Percentiles rank a stretch among this genome's conserved stretches.
Evolutionary conservation across 768 basidiomycete species (phyloP).

Genomic region (Serendipita vermifera): DNA sequence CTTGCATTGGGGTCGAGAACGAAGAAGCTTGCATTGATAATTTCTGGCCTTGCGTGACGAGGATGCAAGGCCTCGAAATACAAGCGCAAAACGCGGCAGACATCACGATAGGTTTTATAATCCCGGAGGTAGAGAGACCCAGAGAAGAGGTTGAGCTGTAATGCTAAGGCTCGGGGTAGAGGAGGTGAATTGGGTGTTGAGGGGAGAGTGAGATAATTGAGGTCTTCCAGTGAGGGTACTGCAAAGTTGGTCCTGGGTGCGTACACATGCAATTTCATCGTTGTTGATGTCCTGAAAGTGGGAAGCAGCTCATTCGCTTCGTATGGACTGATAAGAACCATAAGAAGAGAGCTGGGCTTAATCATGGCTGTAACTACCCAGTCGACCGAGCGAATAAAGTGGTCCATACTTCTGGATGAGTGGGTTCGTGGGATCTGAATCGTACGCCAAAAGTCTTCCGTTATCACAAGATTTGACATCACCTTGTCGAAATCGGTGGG

Average conservation of each 20-base stretch:
- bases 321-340: slow-evolving; percentile 30
- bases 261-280: slow-evolving; percentile 32
- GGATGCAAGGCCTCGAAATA: slow-evolving; percentile 8
- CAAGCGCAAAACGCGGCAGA: slow-evolving; percentile 30
- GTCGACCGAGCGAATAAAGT: slow-evolving; percentile 29
- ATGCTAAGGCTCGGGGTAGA: slow-evolving; percentile 13
- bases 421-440: slow-evolving; percentile 17
- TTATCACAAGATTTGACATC: slow-evolving; percentile 23
- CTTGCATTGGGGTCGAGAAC: neutral
- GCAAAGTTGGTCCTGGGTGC: slow-evolving; percentile 26
- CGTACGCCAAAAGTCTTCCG: slow-evolving; percentile 27
- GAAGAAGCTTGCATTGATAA: neutral
- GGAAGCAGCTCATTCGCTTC: slow-evolving; percentile 31
- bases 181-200: slow-evolving; percentile 4
- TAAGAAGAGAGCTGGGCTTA: slow-evolving; percentile 14
- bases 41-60: neutral
- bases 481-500: slow-evolving; percentile 13
- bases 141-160: slow-evolving; percentile 30
- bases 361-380: slow-evolving; percentile 30
- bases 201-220: slow-evolving; percentile 23
- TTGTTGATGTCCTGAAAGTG: slow-evolving; percentile 24
- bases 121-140: slow-evolving; percentile 33
- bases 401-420: slow-evolving; percentile 19
- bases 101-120: slow-evolving; percentile 22
- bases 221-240: slow-evolving; percentile 29